Evolutionary conservation across 352 stramenopile species (phyloP).

Genomic region (Blastocystis sp.): DNA sequence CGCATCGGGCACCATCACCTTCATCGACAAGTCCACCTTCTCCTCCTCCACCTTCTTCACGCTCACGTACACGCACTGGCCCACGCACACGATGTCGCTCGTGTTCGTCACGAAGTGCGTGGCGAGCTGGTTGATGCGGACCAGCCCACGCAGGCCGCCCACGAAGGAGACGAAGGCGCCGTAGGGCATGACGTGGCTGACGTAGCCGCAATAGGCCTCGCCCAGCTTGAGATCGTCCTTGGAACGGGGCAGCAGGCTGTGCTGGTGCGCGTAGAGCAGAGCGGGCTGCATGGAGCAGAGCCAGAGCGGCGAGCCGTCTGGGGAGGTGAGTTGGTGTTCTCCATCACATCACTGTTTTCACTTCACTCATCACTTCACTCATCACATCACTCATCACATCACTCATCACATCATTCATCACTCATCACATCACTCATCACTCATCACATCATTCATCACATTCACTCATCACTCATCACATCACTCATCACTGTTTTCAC

Average conservation of each 20-base stretch:
- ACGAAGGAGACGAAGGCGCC: slow-evolving; percentile 36
- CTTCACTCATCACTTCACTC: neutral
- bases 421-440: too few species aligned
- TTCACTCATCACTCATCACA: neutral
- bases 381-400: neutral
- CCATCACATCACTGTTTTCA: neutral
- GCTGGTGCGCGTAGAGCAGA: slow-evolving; percentile 1
- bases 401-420: too few species aligned
- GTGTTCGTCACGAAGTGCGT: neutral
- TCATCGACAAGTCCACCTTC: neutral
- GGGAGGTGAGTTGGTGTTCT: neutral
- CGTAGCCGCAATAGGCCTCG: slow-evolving; percentile 27
- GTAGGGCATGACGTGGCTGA: neutral
- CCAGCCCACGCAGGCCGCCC: neutral
- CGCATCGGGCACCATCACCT: neutral
- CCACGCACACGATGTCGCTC: slow-evolving; percentile 30
- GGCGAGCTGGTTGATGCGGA: neutral
- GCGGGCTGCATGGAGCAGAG: slow-evolving; percentile 30
- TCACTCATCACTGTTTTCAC: neutral
- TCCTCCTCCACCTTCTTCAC: neutral
- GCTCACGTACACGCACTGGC: slow-evolving; percentile 26
- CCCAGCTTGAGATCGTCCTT: neutral
- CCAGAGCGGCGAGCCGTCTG: slow-evolving; percentile 46
- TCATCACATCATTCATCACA: neutral
- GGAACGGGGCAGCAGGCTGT: neutral